A percentile compares a stretch with the other conserved stretches of the same genome.
Evolutionary conservation across 1,284 basidiomycete species (phyloP).

Genomic region (Rhodofomes roseus): DNA sequence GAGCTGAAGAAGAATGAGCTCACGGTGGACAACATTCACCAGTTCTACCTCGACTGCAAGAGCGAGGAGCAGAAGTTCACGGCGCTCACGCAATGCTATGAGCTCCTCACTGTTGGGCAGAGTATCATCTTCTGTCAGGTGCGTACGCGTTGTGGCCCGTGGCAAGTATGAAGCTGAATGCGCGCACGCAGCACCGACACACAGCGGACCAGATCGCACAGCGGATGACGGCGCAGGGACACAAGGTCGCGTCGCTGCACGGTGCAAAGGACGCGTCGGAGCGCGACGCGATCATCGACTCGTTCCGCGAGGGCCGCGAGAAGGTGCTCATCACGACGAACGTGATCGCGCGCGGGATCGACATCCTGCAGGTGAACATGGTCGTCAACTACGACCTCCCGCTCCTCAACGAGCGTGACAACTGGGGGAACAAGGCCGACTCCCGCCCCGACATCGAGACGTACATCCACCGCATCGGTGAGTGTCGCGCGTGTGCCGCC

Average conservation of each 20-base stretch:
- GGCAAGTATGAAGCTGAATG: neutral
- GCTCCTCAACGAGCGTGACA: constrained; percentile 68
- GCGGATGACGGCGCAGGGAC: constrained; percentile 90
- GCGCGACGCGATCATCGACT: constrained; percentile 91
- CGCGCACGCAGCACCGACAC: constrained; percentile 65
- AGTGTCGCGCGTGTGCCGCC: constrained; percentile 26
- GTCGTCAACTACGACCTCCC: constrained; percentile 99
- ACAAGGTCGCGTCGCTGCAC: constrained; percentile 95
- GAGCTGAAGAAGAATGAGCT: constrained; percentile 94
- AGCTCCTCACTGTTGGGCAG: constrained; percentile 91
- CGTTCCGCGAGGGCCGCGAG: constrained; percentile 93
- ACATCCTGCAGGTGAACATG: constrained; percentile 99
- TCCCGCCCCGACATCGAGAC: constrained; percentile 88
- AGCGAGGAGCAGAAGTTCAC: constrained; percentile 94
- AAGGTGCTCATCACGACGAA: constrained; percentile 99
- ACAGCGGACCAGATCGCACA: constrained; percentile 92
- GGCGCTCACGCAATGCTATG: constrained; percentile 89
- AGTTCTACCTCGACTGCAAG: constrained; percentile 96
- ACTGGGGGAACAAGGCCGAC: constrained; percentile 36
- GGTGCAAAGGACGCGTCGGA: constrained; percentile 89
- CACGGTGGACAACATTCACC: constrained; percentile 91
- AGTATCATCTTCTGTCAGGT: constrained; percentile 97
- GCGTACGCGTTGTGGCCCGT: neutral
- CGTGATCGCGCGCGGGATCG: constrained; percentile 97
- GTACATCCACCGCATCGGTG: constrained; percentile 97